Conservation (phyloP, 495 filamentous ascomycete genomes). For the Amphirosellinia nigrospora region DNA sequence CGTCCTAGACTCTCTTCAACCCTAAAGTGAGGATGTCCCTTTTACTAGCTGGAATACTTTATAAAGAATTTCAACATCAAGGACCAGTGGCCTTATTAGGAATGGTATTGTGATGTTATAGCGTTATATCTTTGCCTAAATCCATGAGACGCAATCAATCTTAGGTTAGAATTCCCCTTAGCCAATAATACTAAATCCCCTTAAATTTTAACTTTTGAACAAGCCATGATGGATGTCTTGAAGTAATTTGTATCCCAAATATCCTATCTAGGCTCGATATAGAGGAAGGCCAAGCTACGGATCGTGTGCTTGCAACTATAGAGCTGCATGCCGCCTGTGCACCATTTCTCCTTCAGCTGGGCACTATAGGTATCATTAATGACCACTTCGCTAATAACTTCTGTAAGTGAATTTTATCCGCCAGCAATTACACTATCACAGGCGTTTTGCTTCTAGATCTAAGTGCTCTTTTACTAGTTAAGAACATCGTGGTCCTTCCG, state of each 20-base stretch:
- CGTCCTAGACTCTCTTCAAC: too few relatives aligned
- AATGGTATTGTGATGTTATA: too few relatives aligned
- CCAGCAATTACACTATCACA: too few relatives aligned
- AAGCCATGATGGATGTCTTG: background rate
- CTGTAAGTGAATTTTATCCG: background rate
- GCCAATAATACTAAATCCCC: constrained; percentile 12
- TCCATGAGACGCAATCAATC: background rate
- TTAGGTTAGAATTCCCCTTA: background rate
- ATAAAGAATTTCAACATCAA: too few relatives aligned
- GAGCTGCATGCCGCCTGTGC: background rate
- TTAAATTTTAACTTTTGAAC: constrained; percentile 1
- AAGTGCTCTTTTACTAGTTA: background rate
- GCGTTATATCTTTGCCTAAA: too few relatives aligned
- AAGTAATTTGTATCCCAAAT: background rate
- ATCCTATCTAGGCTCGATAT: background rate
- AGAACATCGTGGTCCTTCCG: background rate
- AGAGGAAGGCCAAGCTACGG: background rate
- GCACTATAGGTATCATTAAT: too few relatives aligned
- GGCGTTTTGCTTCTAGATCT: too few relatives aligned
- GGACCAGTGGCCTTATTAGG: too few relatives aligned
- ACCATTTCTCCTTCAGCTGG: background rate
- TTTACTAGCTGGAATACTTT: too few relatives aligned
- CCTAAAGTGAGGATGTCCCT: too few relatives aligned
- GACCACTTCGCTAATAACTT: too few relatives aligned
- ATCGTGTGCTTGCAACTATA: background rate